These are phyloP conservation scores for Penicillium silybi DNA, from an alignment of 495 filamentous ascomycete species.

Conservation along the genomic window DNA sequence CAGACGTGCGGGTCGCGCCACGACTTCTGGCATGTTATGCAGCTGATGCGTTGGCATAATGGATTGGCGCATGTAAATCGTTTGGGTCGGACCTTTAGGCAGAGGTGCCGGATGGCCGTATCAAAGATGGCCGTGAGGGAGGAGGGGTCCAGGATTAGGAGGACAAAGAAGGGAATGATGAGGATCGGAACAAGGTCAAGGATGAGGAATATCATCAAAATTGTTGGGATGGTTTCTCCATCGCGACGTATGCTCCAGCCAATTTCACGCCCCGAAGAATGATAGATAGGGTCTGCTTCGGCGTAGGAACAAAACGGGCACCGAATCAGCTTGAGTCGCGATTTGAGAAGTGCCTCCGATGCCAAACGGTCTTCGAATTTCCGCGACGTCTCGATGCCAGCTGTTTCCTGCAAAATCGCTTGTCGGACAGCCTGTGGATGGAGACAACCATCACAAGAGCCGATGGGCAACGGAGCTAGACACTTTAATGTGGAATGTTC, in stretches of 20 bases:
- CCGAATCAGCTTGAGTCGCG: conserved; percentile 67
- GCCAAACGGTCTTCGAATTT: conserved; percentile 75
- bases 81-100: conserved; percentile 60
- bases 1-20: conserved; percentile 69
- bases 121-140: conserved; percentile 40
- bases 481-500: conserved; percentile 72
- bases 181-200: conserved; percentile 52
- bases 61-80: conserved; percentile 71
- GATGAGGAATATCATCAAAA: conserved; percentile 35
- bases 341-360: conserved; percentile 65
- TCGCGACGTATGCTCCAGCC: conserved; percentile 51
- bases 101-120: conserved; percentile 57
- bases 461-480: conserved; percentile 61
- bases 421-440: conserved; percentile 61
- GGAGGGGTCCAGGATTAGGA: conserved; percentile 37
- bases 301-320: conserved; percentile 93
- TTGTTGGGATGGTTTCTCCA: conserved; percentile 28
- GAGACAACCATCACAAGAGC: conserved; percentile 70
- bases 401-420: conserved; percentile 63
- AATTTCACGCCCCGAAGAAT: conserved; percentile 45
- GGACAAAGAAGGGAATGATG: conserved; percentile 43
- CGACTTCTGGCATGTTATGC: conserved; percentile 64
- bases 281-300: conserved; percentile 76
- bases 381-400: conserved; percentile 62
- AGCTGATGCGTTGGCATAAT: conserved; percentile 64